phyloP scores from a whole-genome alignment of 192 early-diverging fungal species.

The Gamsiella multidivaricata region DNA sequence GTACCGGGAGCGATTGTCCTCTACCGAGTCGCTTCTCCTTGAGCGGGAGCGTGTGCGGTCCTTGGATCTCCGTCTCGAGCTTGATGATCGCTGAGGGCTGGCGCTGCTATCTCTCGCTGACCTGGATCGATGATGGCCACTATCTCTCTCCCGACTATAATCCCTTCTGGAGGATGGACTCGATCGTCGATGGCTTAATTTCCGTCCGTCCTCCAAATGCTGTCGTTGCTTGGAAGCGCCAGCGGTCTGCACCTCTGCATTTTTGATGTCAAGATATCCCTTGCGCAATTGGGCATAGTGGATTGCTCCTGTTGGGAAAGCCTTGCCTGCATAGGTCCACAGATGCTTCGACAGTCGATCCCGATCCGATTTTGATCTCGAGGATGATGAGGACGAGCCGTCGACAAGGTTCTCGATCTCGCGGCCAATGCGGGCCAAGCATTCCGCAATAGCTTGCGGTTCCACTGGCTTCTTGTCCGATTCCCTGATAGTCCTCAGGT shows the following conservation, averaged over 20 bases:
- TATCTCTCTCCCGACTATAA: slow-evolving; percentile 67
- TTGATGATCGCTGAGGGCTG: slow-evolving; percentile 26
- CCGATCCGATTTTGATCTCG: slow-evolving; percentile 59
- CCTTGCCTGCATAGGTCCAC: slow-evolving; percentile 67
- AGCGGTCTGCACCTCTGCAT: slow-evolving; percentile 31
- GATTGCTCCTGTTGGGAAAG: slow-evolving; percentile 64
- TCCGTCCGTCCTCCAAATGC: slow-evolving; percentile 77
- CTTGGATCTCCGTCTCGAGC: slow-evolving; percentile 21
- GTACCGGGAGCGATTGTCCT: slow-evolving; percentile 40
- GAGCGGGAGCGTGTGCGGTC: slow-evolving; percentile 27
- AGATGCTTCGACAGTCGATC: slow-evolving; percentile 62
- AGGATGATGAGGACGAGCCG: slow-evolving; percentile 18
- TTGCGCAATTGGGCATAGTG: slow-evolving; percentile 56
- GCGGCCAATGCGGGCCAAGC: slow-evolving; percentile 64
- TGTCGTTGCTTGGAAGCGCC: slow-evolving; percentile 54
- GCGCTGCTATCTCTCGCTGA: slow-evolving; percentile 28
- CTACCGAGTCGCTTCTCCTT: slow-evolving; percentile 38
- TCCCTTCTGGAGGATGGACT: slow-evolving; percentile 66
- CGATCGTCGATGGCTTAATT: slow-evolving; percentile 69
- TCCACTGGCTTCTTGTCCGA: slow-evolving; percentile 50
- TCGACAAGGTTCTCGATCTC: slow-evolving; percentile 61
- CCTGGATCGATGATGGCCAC: slow-evolving; percentile 26
- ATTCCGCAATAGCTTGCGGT: slow-evolving; percentile 62
- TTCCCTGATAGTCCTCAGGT: slow-evolving; percentile 41
- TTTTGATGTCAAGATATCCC: slow-evolving; percentile 47